These are phyloP conservation scores for Podaxis pistillaris DNA, from an alignment of 768 basidiomycete species.

Conservation along the genomic window DNA sequence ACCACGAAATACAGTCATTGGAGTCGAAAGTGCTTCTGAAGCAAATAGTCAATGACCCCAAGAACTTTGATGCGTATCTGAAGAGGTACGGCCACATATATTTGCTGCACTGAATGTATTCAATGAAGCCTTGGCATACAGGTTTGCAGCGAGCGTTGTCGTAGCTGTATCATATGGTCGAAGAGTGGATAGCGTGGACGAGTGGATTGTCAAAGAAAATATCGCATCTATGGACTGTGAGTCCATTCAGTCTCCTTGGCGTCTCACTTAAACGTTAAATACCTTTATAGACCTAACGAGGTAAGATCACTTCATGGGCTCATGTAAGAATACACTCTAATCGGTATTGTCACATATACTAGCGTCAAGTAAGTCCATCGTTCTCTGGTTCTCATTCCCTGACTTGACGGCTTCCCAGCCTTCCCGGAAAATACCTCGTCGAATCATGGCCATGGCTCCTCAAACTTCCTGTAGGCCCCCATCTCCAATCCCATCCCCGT, in stretches of 20 bases:
- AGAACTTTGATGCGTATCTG: constrained; percentile 37
- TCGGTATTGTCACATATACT: not conserved
- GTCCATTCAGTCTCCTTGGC: constrained; percentile 12
- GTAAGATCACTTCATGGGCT: not conserved
- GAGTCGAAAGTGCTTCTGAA: constrained; percentile 44
- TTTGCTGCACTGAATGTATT: too few species aligned
- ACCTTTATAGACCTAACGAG: constrained; percentile 5
- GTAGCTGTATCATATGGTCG: constrained; percentile 24
- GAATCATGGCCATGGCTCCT: constrained; percentile 14
- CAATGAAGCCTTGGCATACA: constrained; percentile 10
- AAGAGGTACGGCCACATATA: constrained; percentile 28
- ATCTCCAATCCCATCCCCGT: not conserved
- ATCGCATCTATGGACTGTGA: constrained; percentile 42
- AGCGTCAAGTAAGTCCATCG: constrained; percentile 13
- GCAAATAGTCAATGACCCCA: constrained; percentile 38
- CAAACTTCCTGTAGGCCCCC: constrained; percentile 13
- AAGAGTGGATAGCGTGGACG: constrained; percentile 41
- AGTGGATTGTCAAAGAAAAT: constrained; percentile 48
- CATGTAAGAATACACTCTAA: not conserved
- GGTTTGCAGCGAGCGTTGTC: constrained; percentile 40
- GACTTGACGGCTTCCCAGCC: constrained; percentile 4
- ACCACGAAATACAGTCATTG: constrained; percentile 44
- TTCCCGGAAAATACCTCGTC: constrained; percentile 13
- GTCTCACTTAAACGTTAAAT: not conserved
- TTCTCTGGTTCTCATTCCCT: not conserved